Base-by-base conservation (phyloP, 23 red algal genomes). In the Gracilaria caudata region DNA sequence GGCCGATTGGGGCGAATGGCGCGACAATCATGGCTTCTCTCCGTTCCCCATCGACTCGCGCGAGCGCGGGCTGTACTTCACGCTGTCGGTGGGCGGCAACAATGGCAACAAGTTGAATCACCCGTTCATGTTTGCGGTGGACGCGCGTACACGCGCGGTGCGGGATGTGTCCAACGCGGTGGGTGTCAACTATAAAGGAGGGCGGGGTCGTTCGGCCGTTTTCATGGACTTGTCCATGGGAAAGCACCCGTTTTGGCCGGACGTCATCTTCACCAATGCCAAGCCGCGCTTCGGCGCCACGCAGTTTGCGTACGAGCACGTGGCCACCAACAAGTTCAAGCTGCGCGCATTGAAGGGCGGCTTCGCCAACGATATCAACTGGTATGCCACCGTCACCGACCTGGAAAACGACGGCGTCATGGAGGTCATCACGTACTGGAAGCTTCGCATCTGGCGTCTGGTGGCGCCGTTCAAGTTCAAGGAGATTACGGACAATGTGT, bases 261-360 rank as follows among this genome's bases (percentile, higher is more conserved):
- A 94, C 54, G 73, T 80, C 36, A 80, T 94, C 33, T 66, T 94
- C 60, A 78, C 53, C 10, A 94, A 82, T 32, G 68, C 58, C 79
- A 30, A 54, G 45, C 25, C 45, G 16, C 28, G 39, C 19, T 35
- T 51, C 3, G 78, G 78, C 6, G 26, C 26, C 29, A 51, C 51
- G 16, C 91, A 94, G 63, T 71, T 66, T 61, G 82, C 84, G 32
- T 94, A 87, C 49, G 82, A 87, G 55, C 80, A 87, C 36, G 46
- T 87, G 19, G 56, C 36, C 53, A 64, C 29, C 0, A 57, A 53
- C 0, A 89, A 89, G 38, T 89, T 89, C 72, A 75, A 71, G 38
- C n/a, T 80, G 43, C 51, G 74, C 2, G 35, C 51, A 26, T 44
- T 77, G 20, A 82, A 65, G 12, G 72, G 64, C 23, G 83, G 72